These are phyloP conservation scores for Cyberlindnera euphorbiiphila DNA, from an alignment of 805 yeast genomes.

Conservation along the genomic window DNA sequence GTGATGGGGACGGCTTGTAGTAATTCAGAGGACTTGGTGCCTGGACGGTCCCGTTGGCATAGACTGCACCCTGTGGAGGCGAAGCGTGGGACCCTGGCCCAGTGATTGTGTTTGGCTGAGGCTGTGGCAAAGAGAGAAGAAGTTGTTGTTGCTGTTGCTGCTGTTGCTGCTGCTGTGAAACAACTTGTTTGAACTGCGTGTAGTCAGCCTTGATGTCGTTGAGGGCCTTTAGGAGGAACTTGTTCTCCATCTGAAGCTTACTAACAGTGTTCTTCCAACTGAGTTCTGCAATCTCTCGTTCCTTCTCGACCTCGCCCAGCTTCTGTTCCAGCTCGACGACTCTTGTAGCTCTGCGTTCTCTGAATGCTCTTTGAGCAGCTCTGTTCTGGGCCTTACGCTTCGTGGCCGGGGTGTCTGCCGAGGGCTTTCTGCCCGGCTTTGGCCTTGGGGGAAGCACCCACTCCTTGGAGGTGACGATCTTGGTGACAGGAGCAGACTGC, in stretches of 20 bases:
- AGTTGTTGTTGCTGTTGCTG: constrained; percentile 3
- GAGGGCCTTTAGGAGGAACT: constrained; percentile 29
- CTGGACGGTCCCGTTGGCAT: constrained; percentile 23
- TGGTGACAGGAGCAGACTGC: constrained; percentile 31
- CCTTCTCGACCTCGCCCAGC: constrained; percentile 63
- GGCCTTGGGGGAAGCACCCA: constrained; percentile 83
- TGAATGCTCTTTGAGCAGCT: constrained; percentile 90
- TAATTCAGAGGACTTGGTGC: constrained; percentile 35
- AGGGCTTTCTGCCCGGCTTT: constrained; percentile 63
- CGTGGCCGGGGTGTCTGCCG: constrained; percentile 73
- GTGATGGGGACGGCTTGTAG: constrained; percentile 47
- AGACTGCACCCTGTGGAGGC: constrained; percentile 25
- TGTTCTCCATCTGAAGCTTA: constrained; percentile 32
- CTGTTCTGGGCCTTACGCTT: constrained; percentile 88
- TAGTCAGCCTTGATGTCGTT: constrained; percentile 29
- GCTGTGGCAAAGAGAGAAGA: too few relatives aligned
- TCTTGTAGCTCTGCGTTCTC: constrained; percentile 81
- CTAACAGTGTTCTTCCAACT: constrained; percentile 23
- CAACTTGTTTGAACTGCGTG: constrained; percentile 20
- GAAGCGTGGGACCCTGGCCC: constrained; percentile 12
- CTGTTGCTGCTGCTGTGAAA: constrained; percentile 6
- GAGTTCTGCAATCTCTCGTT: constrained; percentile 51
- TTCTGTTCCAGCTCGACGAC: constrained; percentile 74
- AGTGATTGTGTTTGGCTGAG: constrained; percentile 17
- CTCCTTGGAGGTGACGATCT: constrained; percentile 60